Evolutionary conservation across 352 stramenopile genomes (phyloP), one percentile per base, ranked within the genome.

Genomic region (Globisporangium camurandrum): DNA sequence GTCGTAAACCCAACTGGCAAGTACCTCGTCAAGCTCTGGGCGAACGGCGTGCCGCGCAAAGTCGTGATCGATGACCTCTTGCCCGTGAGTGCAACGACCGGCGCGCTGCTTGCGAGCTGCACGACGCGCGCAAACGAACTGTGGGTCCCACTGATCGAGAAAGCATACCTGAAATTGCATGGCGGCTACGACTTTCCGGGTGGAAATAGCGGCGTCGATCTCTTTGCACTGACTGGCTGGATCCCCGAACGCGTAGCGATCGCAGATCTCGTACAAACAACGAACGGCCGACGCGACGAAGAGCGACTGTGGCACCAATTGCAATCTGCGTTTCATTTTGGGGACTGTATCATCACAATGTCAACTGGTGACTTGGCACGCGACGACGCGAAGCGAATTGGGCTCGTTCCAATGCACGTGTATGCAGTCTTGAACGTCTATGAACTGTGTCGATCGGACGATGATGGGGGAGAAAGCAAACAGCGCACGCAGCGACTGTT

Each of bases 181-280:
- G 96, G 96, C 33, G 95, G 95, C 1, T 99, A 99, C 59, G 83
- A 98, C 58, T 99, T 98, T 71, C 92, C 95, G 30, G 96, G 96
- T 17, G 95, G 88, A 24, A 98, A 98, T 67, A 97, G 83, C 48
- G 93, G 94, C 19, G 97, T 98, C 40, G 96, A 99, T 71, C 67
- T 99, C 20, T 98, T 98, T 71, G 93, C 90, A n/a, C 74, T 99
- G 16, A 99, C 96, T 0, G 96, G 96, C 5, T 99, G 96, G 96
- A 98, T 99, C 45, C 96, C 96, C 0, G 96, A 99, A 68, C 74
- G 86, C 26, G 78, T 98, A 23, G 74, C 83, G 38, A 58, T 86
- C 22, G 63, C 62, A 2, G 69, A 84, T 39, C 37, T 88, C 0
- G 37, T n/a, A n/a, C n/a, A n/a, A n/a, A n/a, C 62, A 20, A 26